phyloP scores from a whole-genome alignment of 1,284 basidiomycete genomes.

The Apiotrichum gracile region DNA sequence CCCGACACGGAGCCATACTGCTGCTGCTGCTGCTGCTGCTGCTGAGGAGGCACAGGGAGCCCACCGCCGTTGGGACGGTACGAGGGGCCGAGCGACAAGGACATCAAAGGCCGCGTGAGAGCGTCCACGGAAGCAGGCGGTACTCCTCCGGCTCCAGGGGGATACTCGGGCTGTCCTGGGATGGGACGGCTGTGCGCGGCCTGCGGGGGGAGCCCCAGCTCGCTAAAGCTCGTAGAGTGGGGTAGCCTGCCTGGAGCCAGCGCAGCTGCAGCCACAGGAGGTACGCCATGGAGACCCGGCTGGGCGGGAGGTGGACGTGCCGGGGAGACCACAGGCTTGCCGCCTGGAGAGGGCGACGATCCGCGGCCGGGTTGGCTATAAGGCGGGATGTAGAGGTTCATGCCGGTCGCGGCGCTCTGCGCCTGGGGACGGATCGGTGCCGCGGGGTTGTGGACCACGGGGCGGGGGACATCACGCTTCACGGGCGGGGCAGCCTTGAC shows the following conservation, averaged over 20 bases:
- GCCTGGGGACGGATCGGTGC: constrained; percentile 18
- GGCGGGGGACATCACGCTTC: constrained; percentile 38
- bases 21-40: background rate
- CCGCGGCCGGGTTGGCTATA: constrained; percentile 26
- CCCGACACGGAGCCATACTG: background rate
- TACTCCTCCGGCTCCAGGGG: no score
- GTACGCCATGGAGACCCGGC: background rate
- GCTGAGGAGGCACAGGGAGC: background rate
- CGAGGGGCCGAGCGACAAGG: constrained; percentile 32
- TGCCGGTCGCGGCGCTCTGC: constrained; percentile 37
- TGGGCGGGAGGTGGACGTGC: constrained; percentile 1
- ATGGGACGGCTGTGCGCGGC: constrained; percentile 5
- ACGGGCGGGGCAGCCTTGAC: constrained; percentile 39
- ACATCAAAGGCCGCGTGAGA: constrained; percentile 32
- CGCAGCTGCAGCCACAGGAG: background rate
- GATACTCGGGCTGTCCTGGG: constrained; percentile 14
- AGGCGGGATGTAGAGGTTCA: constrained; percentile 43
- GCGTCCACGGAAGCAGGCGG: constrained; percentile 20
- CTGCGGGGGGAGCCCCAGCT: constrained; percentile 36
- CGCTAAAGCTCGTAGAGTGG: constrained; percentile 24
- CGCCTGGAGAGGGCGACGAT: background rate
- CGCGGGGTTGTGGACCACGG: constrained; percentile 18
- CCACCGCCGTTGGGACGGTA: background rate
- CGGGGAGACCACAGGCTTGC: background rate
- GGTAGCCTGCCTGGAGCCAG: background rate